Evolutionary conservation across 768 basidiomycete genomes (phyloP), one percentile per base, ranked within the genome.

Genomic region (Xanthoconium stramineum): DNA sequence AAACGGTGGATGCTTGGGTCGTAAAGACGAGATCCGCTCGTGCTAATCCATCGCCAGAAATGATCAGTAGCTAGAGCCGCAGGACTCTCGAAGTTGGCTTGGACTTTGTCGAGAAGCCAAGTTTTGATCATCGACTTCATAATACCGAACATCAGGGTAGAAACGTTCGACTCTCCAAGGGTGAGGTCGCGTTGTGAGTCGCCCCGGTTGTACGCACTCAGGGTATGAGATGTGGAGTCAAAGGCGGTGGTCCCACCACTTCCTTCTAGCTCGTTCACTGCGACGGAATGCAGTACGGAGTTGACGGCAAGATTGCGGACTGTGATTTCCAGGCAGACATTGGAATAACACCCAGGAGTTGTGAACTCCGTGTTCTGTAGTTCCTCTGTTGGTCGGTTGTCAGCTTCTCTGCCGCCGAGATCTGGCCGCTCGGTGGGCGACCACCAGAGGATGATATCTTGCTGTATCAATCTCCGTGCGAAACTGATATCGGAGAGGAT

Each of bases 371-470:
- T 91, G 56, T 85, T 87, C 13, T 85, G 84, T 28, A 92, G 74
- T 43, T 95, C 94, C 56, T 92, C 90, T 1, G 80, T 74, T 1
- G 85, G 82, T 45, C 87, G 80, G 51, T 80, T 81, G 70, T 98
- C 96, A 46, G 92, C 85, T 68, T 99, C 94, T 48, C 88, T 81
- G 5, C 97, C 97, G 35, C 97, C 97, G 0, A 98, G 79, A 73
- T 99, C 97, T 4, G 97, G 95, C 19, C 82, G 82, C 32, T 91
- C 85, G 5, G 87, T 83, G 3, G 88, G 81, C 10, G 97, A 96
- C 97, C 97, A 99, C 97, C 97, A 99, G 4, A 99, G 77, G 4
- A 98, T 78, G 65, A 91, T 85, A 65, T 98, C 97, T 59, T 98
- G 92, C 46, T 87, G 85, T 32, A 88, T 75, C 51, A 98, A 74